Evolutionary conservation across 2,329 filamentous ascomycete genomes (phyloP).

Genomic region (Emergomyces orientalis): DNA sequence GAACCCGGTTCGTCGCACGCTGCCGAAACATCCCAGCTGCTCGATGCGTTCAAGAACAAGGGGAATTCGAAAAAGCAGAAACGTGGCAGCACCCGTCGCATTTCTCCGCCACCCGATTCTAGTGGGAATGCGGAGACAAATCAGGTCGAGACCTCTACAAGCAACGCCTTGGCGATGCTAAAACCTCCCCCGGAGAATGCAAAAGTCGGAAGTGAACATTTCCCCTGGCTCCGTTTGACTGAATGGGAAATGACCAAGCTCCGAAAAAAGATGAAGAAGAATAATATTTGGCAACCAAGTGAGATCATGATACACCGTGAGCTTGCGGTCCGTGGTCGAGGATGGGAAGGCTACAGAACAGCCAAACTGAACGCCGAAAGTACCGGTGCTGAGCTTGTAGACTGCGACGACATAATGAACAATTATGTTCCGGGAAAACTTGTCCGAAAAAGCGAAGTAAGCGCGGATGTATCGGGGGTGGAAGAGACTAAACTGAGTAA

Average conservation of each 20-base stretch:
- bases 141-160: conserved; percentile 51
- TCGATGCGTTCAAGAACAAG: conserved; percentile 9
- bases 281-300: conserved; percentile 58
- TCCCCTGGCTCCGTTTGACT: conserved; percentile 56
- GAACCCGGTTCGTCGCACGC: conserved; percentile 23
- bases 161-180: conserved; percentile 50
- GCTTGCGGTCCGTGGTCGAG: conserved; percentile 50
- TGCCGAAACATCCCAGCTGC: conserved; percentile 11
- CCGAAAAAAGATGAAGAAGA: conserved; percentile 62
- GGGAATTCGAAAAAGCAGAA: conserved; percentile 37
- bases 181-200: conserved; percentile 53
- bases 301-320: conserved; percentile 58
- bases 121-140: conserved; percentile 20
- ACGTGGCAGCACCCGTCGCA: conserved; percentile 21
- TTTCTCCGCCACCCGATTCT: conserved; percentile 8
- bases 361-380: conserved; percentile 44
- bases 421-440: conserved; percentile 31
- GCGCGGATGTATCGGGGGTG: conserved; percentile 27
- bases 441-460: conserved; percentile 33
- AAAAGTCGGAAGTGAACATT: conserved; percentile 49
- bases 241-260: conserved; percentile 60
- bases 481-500: conserved; percentile 48
- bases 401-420: conserved; percentile 42
- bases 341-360: conserved; percentile 41
- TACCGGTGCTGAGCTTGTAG: conserved; percentile 47